phyloP scores from a whole-genome alignment of 805 yeast species.

The Barnettozyma sucrosica region DNA sequence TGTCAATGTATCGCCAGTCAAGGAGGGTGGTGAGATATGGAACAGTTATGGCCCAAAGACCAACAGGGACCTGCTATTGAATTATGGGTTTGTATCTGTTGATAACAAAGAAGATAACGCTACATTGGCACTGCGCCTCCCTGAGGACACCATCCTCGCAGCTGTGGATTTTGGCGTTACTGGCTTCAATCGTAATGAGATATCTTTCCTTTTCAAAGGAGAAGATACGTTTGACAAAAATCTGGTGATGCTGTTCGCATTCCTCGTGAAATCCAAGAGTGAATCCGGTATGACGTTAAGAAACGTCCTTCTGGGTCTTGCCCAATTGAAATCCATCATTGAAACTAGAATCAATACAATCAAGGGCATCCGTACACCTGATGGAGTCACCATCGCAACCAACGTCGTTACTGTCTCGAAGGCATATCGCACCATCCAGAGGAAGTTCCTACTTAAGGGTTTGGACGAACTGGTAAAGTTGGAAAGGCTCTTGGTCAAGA shows the following conservation, averaged over 20 bases:
- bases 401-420: constrained; percentile 31
- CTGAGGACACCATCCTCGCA: constrained; percentile 23
- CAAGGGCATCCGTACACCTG: constrained; percentile 28
- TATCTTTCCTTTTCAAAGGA: constrained; percentile 35
- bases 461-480: constrained; percentile 39
- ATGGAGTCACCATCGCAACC: constrained; percentile 19
- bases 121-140: constrained; percentile 55
- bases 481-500: constrained; percentile 42
- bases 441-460: constrained; percentile 37
- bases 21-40: constrained; percentile 46
- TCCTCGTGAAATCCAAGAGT: constrained; percentile 42
- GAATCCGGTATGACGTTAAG: constrained; percentile 46
- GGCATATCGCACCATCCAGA: constrained; percentile 45
- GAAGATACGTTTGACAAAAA: constrained; percentile 36
- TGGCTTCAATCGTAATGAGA: constrained; percentile 33
- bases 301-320: constrained; percentile 55
- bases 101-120: constrained; percentile 53
- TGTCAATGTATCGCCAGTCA: constrained; percentile 29
- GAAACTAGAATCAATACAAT: constrained; percentile 42
- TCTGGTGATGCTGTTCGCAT: constrained; percentile 49
- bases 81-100: constrained; percentile 70
- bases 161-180: constrained; percentile 34
- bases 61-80: constrained; percentile 74
- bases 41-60: constrained; percentile 88
- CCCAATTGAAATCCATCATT: constrained; percentile 46